Evolutionary conservation across 306 rosid species (phyloP), one percentile per base, ranked within the genome.

Genomic region (Corylus heterophylla): DNA sequence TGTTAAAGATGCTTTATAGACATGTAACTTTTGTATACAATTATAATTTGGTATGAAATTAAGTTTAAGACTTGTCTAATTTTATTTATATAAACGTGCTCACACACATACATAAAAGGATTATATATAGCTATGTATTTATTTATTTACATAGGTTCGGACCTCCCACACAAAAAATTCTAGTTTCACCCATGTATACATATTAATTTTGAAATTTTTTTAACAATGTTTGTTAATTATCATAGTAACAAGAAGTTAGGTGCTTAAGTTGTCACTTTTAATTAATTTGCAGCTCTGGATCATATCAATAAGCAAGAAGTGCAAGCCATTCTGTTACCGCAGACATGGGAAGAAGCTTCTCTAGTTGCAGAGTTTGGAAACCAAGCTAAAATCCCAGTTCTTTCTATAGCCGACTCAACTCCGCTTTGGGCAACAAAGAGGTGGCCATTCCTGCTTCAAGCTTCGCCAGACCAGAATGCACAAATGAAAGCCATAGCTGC

Each of bases 401-500:
- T 88, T 17, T 75, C 90, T 1, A 64, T 88, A 18, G 85, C 88
- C 29, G 79, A 77, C 48, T 74, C 78, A 49, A 83, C 85, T 62
- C 89, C 94, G 20, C 76, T 68, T 8, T 84, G 90, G 90, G 85
- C 90, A 71, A 80, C 76, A 35, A 62, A 76, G 79, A 64, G 68
- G 45, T 87, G 82, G 86, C 83, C 85, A 13, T 87, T 76, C 72
- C 73, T 89, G 27, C 67, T 87, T n/a, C 87, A 86, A 82, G 76
- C 84, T 72, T 82, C 86, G 8, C 80, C 76, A 4, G 66, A n/a
- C 55, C 71, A 61, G 42, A 55, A 54, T 17, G 61, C 79, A 39
- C 88, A 89, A 48, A 87, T 86, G 87, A 81, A 83, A 69, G 87
- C 88, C 64, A 42, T 87, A 54, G 88, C 88, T 61, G 82, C 80